Conservation (phyloP, 805 yeast genomes). For the Myxozyma geophila region DNA sequence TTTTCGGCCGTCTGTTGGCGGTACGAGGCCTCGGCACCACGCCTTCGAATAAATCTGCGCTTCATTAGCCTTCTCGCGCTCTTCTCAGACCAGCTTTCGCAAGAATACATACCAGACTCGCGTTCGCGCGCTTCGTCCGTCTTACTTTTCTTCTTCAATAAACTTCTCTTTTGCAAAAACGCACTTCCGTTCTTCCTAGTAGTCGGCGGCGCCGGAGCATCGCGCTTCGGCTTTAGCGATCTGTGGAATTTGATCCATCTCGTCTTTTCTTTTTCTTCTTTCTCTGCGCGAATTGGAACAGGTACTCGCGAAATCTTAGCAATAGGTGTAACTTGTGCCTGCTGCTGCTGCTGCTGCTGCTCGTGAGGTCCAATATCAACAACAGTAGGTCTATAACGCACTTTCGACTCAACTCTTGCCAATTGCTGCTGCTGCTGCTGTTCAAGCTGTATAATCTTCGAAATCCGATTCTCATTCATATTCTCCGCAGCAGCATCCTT, state of each 20-base stretch:
- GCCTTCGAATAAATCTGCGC: constrained; percentile 19
- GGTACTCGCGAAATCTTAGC: neutral
- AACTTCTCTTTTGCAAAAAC: constrained; percentile 3
- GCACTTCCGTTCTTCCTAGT: neutral
- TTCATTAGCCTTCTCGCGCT: neutral
- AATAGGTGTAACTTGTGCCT: neutral
- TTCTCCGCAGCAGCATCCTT: neutral
- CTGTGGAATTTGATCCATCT: constrained; percentile 21
- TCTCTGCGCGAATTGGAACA: neutral
- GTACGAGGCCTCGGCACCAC: constrained; percentile 9
- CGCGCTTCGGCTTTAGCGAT: constrained; percentile 18
- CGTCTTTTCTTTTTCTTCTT: neutral
- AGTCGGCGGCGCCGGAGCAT: constrained; percentile 26
- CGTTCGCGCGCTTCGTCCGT: neutral
- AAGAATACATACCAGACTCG: constrained; percentile 12
- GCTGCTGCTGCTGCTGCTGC: neutral
- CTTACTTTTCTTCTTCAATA: neutral
- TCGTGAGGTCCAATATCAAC: neutral
- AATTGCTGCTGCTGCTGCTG: neutral
- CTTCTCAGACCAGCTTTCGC: no score
- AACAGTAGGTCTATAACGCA: neutral
- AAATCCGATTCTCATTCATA: neutral
- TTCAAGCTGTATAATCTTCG: neutral
- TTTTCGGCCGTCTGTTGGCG: constrained; percentile 13
- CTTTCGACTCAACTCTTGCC: neutral